Conservation (phyloP, 2,329 filamentous ascomycete species). For the Ceratocystis diversiconidia region DNA sequence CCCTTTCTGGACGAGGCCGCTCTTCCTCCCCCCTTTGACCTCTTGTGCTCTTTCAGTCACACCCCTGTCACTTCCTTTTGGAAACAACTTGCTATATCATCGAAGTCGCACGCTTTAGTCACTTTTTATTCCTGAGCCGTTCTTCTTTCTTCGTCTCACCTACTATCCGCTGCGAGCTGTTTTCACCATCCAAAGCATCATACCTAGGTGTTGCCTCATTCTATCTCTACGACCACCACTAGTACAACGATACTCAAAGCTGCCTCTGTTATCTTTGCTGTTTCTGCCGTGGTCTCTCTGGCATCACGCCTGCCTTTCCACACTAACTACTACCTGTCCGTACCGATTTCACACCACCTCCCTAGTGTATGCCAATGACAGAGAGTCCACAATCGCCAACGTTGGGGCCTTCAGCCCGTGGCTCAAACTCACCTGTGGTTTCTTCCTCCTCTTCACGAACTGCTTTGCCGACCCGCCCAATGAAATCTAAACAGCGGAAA, state of each 20-base stretch:
- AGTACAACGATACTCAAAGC: too few species aligned
- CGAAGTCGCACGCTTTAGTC: not conserved
- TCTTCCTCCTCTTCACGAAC: conserved; percentile 9
- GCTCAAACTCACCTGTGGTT: not conserved
- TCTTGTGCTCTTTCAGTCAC: not conserved
- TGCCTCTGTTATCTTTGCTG: not conserved
- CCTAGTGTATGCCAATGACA: conserved; percentile 5
- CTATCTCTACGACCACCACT: too few species aligned
- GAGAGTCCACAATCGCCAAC: not conserved
- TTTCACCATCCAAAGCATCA: too few species aligned
- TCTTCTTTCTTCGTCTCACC: not conserved
- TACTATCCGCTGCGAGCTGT: not conserved
- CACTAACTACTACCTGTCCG: not conserved
- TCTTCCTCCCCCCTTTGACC: not conserved
- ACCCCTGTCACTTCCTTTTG: not conserved
- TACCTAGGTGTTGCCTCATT: too few species aligned
- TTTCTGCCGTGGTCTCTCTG: not conserved
- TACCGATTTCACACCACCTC: not conserved
- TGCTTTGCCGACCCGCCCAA: conserved; percentile 14
- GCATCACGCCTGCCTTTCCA: too few species aligned
- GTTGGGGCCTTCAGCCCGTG: not conserved
- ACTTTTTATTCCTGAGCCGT: not conserved
- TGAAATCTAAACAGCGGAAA: conserved; percentile 10
- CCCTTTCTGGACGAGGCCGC: not conserved
- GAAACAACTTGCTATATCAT: not conserved